These are phyloP conservation scores for Nematocida sp. DNA, from an alignment of 371 early-diverging fungal genomes.

Conservation along the genomic window DNA sequence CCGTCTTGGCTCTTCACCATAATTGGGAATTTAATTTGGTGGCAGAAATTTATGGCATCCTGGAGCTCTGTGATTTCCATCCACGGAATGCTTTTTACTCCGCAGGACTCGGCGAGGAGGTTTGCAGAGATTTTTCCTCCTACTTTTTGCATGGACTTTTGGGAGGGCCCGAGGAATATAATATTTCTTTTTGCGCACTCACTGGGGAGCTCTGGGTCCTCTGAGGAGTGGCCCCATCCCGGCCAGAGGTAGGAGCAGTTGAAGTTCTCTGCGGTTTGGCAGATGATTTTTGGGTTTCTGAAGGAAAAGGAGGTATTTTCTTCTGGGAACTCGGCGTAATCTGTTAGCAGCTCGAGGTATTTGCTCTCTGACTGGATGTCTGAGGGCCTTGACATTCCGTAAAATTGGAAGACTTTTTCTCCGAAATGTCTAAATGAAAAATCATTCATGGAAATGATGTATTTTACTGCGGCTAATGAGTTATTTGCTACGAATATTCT, in stretches of 20 bases:
- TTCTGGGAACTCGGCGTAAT: slow-evolving; percentile 88
- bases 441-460: slow-evolving; percentile 87
- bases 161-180: slow-evolving; percentile 91
- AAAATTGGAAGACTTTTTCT: slow-evolving; percentile 78
- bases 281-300: slow-evolving; percentile 88
- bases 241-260: slow-evolving; percentile 78
- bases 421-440: slow-evolving; percentile 96
- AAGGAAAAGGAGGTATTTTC: slow-evolving; percentile 92
- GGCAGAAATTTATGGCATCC: slow-evolving; percentile 72
- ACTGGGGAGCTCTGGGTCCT: slow-evolving; percentile 88
- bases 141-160: slow-evolving; percentile 90
- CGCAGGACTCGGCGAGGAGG: slow-evolving; percentile 85
- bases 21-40: slow-evolving; percentile 78
- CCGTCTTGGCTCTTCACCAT: slow-evolving; percentile 98
- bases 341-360: slow-evolving; percentile 93
- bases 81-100: slow-evolving; percentile 81
- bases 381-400: slow-evolving; percentile 77
- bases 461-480: slow-evolving; percentile 96
- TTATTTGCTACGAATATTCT: slow-evolving; percentile 76
- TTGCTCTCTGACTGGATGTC: slow-evolving; percentile 89
- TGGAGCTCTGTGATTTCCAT: slow-evolving; percentile 68
- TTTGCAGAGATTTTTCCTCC: slow-evolving; percentile 96
- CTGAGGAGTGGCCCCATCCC: slow-evolving; percentile 95
- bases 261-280: slow-evolving; percentile 86
- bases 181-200: slow-evolving; percentile 73